Conservation (phyloP, 73 alveolate species). For the Stentor coeruleus region DNA sequence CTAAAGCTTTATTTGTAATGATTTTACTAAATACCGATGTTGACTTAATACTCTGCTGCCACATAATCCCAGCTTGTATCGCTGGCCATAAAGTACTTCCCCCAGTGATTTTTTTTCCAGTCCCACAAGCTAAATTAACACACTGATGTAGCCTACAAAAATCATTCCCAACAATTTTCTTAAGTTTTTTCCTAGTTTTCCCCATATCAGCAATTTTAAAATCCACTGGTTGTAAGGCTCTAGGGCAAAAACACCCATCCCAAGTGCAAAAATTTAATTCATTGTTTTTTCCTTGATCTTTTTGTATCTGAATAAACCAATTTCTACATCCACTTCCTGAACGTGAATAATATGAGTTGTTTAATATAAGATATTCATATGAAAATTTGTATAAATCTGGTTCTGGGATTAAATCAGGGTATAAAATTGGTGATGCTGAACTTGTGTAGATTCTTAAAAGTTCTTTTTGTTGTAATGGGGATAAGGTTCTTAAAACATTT, state of each 20-base stretch:
- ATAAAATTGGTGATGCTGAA: neutral
- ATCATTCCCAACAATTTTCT: neutral
- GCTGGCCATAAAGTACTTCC: neutral
- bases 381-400: neutral
- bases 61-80: neutral
- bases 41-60: neutral
- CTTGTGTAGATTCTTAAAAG: neutral
- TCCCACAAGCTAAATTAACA: neutral
- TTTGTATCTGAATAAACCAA: neutral
- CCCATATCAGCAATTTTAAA: neutral
- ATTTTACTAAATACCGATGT: neutral
- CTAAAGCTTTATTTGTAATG: neutral
- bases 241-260: neutral
- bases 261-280: neutral
- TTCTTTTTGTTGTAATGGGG: neutral
- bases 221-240: neutral
- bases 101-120: too few relatives aligned
- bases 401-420: neutral
- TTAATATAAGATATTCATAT: neutral
- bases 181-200: neutral
- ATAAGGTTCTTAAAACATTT: neutral
- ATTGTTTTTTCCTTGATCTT: neutral
- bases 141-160: neutral
- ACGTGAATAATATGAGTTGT: neutral
- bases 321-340: neutral